These are phyloP conservation scores for Leishmania amazonensis DNA, from an alignment of 208 protist genomes.

Conservation along the genomic window DNA sequence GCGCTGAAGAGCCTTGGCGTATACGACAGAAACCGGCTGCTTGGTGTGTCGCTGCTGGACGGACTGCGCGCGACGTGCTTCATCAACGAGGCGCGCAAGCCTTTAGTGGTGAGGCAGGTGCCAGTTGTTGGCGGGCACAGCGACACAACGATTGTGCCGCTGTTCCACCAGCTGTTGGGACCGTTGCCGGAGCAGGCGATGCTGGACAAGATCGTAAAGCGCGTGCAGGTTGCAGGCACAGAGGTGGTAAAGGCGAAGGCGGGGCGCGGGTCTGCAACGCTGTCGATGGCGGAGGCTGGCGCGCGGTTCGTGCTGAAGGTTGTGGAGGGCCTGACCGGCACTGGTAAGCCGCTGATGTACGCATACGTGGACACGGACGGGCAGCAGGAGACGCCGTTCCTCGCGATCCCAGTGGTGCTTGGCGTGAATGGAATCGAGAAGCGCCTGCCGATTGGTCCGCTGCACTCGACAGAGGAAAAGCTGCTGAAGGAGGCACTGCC, in stretches of 20 bases:
- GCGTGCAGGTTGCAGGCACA: conserved; percentile 94
- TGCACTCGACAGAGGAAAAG: conserved; percentile 48
- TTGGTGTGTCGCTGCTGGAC: conserved; percentile 95
- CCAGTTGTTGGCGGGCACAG: conserved; percentile 96
- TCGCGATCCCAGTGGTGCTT: conserved; percentile 79
- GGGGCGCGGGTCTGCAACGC: conserved; percentile 94
- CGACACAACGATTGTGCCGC: conserved; percentile 94
- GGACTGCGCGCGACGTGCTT: conserved; percentile 93
- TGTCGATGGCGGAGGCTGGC: conserved; percentile 96
- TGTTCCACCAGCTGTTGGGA: conserved; percentile 83
- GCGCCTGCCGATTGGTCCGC: conserved; percentile 72
- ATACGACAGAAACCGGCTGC: conserved; percentile 87
- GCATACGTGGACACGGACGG: conserved; percentile 87
- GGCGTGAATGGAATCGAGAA: conserved; percentile 76
- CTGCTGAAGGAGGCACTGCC: conserved; percentile 39
- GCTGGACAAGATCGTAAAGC: conserved; percentile 75
- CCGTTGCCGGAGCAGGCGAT: conserved; percentile 52
- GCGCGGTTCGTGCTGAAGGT: conserved; percentile 77
- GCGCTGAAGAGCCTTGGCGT: conserved; percentile 89
- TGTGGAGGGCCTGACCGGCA: conserved; percentile 70
- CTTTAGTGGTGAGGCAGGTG: conserved; percentile 49
- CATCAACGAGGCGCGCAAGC: conserved; percentile 79
- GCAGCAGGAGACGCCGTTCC: conserved; percentile 59
- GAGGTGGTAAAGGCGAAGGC: conserved; percentile 97
- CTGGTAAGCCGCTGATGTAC: conserved; percentile 67